Evolutionary conservation across 805 yeast species (phyloP).

Genomic region (Candida nanaspora): DNA sequence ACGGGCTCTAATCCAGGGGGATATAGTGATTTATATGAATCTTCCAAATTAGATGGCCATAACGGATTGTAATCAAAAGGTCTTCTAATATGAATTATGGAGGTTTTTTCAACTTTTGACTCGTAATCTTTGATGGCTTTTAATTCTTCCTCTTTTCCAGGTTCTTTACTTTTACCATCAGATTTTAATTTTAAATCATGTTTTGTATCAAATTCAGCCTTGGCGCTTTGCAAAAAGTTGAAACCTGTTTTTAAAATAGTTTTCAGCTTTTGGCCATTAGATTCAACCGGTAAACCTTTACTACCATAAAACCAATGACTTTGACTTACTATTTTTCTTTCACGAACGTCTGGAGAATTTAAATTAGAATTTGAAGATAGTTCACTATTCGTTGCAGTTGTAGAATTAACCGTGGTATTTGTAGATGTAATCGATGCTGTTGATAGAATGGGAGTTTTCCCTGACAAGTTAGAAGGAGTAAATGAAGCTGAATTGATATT

Average conservation of each 20-base stretch:
- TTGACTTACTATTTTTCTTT: background rate
- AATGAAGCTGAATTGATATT: conserved; percentile 65
- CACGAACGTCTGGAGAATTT: background rate
- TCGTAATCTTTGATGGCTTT: conserved; percentile 9
- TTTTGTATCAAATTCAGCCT: conserved; percentile 19
- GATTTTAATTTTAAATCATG: too few species aligned
- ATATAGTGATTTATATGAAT: conserved; percentile 46
- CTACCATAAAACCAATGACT: background rate
- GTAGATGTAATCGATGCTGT: conserved; percentile 2
- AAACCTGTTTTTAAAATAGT: conserved; percentile 23
- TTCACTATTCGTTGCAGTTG: too few species aligned
- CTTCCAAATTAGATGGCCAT: conserved; percentile 51
- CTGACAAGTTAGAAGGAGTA: conserved; percentile 34
- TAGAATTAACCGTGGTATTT: too few species aligned
- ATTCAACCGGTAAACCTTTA: background rate
- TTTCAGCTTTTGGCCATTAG: background rate
- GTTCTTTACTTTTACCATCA: background rate
- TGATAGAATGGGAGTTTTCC: conserved; percentile 9
- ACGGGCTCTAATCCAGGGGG: conserved; percentile 30
- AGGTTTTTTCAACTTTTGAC: conserved; percentile 7
- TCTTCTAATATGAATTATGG: conserved; percentile 40
- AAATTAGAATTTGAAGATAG: background rate
- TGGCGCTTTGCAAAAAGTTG: conserved; percentile 45
- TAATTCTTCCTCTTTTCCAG: conserved; percentile 16
- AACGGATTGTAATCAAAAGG: conserved; percentile 74